Evolutionary conservation across 2,329 filamentous ascomycete species (phyloP), one percentile per base, ranked within the genome.

Genomic region (Cladosporium sp.): DNA sequence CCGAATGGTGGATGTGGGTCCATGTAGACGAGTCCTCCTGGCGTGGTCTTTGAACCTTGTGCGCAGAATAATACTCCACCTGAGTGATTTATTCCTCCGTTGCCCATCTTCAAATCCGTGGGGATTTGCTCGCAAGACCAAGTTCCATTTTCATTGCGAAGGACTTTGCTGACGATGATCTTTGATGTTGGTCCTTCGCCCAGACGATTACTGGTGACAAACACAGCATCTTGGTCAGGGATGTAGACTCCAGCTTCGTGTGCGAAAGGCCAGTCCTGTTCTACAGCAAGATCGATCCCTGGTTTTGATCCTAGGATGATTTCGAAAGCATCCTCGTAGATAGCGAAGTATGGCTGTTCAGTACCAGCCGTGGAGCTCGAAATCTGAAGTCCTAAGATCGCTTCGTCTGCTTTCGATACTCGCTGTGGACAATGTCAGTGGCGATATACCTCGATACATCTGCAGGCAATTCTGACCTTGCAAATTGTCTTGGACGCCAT

Each of bases 61-160:
- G 66, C 63, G 59, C 68, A 71, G 58, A 70, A 67, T 0, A 71
- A 62, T 15, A 72, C 55, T 9, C 72, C 67, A 8, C 71, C 68
- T 39, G 61, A 62, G 66, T 78, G 78, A 57, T 80, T 80, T 36
- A 79, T 73, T 6, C 77, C 79, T 19, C 79, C 79, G 49, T 81
- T 81, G 6, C 73, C 75, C 76, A 80, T 79, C 2, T 67, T 66
- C 0, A 45, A 1, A 10, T 28, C 24, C 12, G 42, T 45, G 15
- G 42, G 20, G 15, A 45, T n/a, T 28, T 45, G 24, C 15, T 45
- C 42, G 7, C 22, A 28, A 4, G 22, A 45, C 42, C 42, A 45
- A 3, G 24, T 12, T 25, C 60, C 39, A 25, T 50, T 39, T 3
- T 39, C 10, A 5, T 61, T 32, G 44, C 66, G 62, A 24, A 39